Evolutionary conservation across 1,284 basidiomycete genomes (phyloP).

Genomic region (Fomes fomentarius): DNA sequence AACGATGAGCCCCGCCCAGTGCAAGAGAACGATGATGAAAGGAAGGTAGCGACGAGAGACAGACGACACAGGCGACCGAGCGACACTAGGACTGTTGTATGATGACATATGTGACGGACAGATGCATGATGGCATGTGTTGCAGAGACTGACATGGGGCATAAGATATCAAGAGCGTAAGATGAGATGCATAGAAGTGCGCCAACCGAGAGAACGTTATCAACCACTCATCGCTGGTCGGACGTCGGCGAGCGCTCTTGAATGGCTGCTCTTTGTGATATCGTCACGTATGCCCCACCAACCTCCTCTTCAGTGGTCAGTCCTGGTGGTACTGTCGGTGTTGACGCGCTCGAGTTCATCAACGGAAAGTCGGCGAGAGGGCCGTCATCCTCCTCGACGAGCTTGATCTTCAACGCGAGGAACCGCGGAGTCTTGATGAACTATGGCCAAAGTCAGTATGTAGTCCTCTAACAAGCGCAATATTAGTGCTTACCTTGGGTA

Average conservation of each 20-base stretch:
- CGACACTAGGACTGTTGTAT: conserved; percentile 26
- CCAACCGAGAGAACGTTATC: conserved; percentile 9
- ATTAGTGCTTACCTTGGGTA: conserved; percentile 78
- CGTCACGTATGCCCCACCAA: conserved; percentile 83
- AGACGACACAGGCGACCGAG: conserved; percentile 24
- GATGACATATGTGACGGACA: conserved; percentile 21
- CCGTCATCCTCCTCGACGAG: conserved; percentile 69
- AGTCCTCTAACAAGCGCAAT: neutral
- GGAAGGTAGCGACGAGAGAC: conserved; percentile 21
- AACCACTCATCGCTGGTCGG: conserved; percentile 18
- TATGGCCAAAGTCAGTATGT: conserved; percentile 31
- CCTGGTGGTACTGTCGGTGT: conserved; percentile 70
- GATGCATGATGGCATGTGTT: conserved; percentile 26
- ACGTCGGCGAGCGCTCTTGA: conserved; percentile 26
- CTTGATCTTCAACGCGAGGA: conserved; percentile 75
- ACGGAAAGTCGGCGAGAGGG: conserved; percentile 32
- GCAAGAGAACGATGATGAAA: conserved; percentile 17
- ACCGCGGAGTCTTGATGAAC: conserved; percentile 86
- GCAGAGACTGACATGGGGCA: conserved; percentile 30
- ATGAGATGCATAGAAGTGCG: conserved; percentile 26
- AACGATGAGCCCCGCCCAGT: conserved; percentile 23
- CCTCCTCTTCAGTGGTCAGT: conserved; percentile 61
- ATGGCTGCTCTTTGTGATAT: conserved; percentile 68
- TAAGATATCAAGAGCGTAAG: conserved; percentile 24
- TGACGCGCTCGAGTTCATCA: conserved; percentile 29